Base-by-base conservation (phyloP, 2,329 filamentous ascomycete genomes). In the Pseudomassariella vexata region DNA sequence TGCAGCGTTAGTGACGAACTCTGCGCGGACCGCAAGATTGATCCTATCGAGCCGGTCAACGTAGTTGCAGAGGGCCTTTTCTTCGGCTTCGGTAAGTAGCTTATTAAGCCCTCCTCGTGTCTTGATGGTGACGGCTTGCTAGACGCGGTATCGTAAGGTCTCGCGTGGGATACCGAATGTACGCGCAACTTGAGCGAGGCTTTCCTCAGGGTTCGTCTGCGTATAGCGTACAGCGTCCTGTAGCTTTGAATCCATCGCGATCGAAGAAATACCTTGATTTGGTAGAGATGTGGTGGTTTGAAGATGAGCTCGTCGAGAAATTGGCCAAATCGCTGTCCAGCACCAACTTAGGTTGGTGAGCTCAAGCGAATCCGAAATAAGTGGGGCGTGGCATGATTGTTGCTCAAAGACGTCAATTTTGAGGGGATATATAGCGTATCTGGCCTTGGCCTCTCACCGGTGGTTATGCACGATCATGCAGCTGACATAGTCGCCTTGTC, bases 1-100 rank as follows among this genome's bases (percentile, higher is more conserved):
- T 8, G 29, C 19, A 12, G 29, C 29, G 12, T 31, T 17, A 12
- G 14, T 16, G 24, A 31, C 12, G 20, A 31, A 31, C 12, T 22
- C 19, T 6, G 21, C 11, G 5, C 29, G 29, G 16, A 17, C 21
- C 11, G 19, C 7, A 7, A 31, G 15, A 17, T 24, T 31, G 14
- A 8, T 9, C 9, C 19, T 5, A 14, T 31, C 29, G 11, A 31
- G 29, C 5, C 29, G 19, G 19, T 31, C 29, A 14, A 31, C 24
- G 12, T 31, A 31, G 14, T 22, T n/a, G 10, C 21, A 20, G 7
- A 31, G 5, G 10, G 29, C 29, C 10, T 15, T 14, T n/a, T 31
- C 29, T 24, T 31, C 19, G 5, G 20, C 20, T 10, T 23, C 19
- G 12, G 11, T 23, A 14, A 31, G 29, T 5, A 12, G 19, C 15